Evolutionary conservation across 208 protist species (phyloP), one percentile per base, ranked within the genome.

Genomic region (Leptomonas pyrrhocoris): DNA sequence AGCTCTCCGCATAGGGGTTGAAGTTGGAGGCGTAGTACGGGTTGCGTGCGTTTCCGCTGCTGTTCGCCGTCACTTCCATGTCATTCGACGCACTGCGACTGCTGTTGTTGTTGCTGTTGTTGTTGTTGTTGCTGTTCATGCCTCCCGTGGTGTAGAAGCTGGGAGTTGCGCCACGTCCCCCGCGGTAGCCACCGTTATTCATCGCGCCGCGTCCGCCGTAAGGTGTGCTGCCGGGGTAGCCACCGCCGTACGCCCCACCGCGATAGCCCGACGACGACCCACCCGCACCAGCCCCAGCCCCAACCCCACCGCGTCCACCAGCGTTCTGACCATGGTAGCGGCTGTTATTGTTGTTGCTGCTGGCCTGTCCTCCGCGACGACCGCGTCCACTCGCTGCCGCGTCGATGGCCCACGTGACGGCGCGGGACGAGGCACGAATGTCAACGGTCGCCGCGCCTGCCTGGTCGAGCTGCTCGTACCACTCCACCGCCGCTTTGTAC

Each of bases 381-480:
- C 51, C 62, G 11, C 71, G 73, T 13, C 54, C 74, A n/a, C 72
- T 68, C 28, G 60, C 23, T 11, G 60, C 59, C 28, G 43, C 49
- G 7, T 84, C 74, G 16, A 74, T 75, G 27, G 67, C 65, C 13
- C 57, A 59, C 49, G 68, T 38, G 23, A 73, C 67, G 18, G 57
- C 31, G 21, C 72, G 71, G 23, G 75, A 76, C 53, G 62, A 73
- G 30, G 63, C 68, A 27, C 62, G 45, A 3, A 82, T 67, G 49
- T 82, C 77, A 15, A 79, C 70, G 25, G 55, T 38, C 18, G 59
- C 38, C n/a, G 64, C 67, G 42, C 68, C 70, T 23, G 64, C 62
- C 62, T 69, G 78, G n/a, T 74, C 50, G n/a, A 82, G 51, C 21
- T 46, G 36, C 43, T 80, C 59, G 62, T 71, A 80, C 75, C 75